These are phyloP conservation scores for Botryotinia convoluta DNA, from an alignment of 2,329 filamentous ascomycete species.

Conservation along the genomic window DNA sequence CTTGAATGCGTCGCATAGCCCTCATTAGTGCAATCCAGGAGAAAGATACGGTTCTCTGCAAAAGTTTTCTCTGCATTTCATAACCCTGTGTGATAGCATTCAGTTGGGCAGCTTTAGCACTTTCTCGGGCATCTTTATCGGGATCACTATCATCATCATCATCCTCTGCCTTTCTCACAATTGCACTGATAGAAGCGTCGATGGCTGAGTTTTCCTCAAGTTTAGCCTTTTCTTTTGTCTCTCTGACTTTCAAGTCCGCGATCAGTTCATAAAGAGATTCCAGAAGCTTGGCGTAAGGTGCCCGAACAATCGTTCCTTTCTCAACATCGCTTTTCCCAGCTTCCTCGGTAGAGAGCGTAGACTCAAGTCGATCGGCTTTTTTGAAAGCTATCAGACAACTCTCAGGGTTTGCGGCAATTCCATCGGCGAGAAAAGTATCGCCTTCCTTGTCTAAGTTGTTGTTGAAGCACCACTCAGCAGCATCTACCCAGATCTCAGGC, in stretches of 20 bases:
- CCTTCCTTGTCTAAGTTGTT: conserved; percentile 68
- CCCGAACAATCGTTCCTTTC: conserved; percentile 64
- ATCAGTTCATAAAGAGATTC: conserved; percentile 86
- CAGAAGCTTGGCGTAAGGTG: conserved; percentile 79
- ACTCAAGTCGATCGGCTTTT: conserved; percentile 83
- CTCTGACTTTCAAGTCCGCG: conserved; percentile 65
- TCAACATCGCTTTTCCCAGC: conserved; percentile 64
- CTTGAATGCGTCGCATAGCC: conserved; percentile 90
- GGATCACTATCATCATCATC: conserved; percentile 44
- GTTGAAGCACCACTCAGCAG: conserved; percentile 86
- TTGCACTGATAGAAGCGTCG: conserved; percentile 40
- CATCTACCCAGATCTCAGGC: conserved; percentile 94
- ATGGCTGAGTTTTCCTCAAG: conserved; percentile 50
- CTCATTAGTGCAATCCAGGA: conserved; percentile 95
- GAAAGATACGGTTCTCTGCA: conserved; percentile 84
- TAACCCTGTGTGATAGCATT: conserved; percentile 64
- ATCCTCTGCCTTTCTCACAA: conserved; percentile 50
- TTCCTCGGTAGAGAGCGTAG: conserved; percentile 73
- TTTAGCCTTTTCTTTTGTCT: conserved; percentile 56
- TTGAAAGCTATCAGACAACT: conserved; percentile 88
- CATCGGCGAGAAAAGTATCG: conserved; percentile 70
- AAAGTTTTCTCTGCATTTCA: conserved; percentile 67
- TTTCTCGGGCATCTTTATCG: conserved; percentile 41
- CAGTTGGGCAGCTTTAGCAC: conserved; percentile 58
- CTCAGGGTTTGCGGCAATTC: conserved; percentile 87